Evolutionary conservation across 2,329 filamentous ascomycete genomes (phyloP).

Genomic region (Fusarium sacchari): DNA sequence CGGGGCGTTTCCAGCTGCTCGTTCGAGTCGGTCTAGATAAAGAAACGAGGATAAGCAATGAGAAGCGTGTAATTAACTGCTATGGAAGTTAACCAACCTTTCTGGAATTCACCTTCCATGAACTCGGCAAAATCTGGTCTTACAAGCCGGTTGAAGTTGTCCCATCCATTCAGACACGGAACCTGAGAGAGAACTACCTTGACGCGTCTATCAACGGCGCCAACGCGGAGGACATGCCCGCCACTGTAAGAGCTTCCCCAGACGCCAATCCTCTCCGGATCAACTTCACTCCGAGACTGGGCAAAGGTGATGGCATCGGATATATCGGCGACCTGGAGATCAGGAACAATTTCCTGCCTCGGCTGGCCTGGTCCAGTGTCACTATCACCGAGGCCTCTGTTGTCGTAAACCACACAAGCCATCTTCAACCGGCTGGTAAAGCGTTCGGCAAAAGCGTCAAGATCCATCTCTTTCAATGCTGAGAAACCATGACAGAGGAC

Average conservation of each 20-base stretch:
- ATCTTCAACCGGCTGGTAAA: not conserved
- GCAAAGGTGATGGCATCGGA: not conserved
- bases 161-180: not conserved
- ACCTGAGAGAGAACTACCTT: not conserved
- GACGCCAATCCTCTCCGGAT: not conserved
- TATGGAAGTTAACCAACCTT: not conserved
- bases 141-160: not conserved
- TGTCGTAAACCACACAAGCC: not conserved
- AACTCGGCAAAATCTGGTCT: not conserved
- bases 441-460: not conserved
- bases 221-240: not conserved
- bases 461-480: not conserved
- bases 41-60: not conserved
- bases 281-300: not conserved
- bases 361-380: not conserved
- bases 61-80: rapidly evolving
- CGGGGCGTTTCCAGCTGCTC: not conserved
- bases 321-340: not conserved
- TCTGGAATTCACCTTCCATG: not conserved
- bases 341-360: not conserved
- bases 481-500: not conserved
- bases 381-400: not conserved
- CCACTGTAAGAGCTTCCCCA: not conserved
- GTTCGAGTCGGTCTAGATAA: not conserved
- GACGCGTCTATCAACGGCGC: not conserved